Evolutionary conservation across 2,329 filamentous ascomycete genomes (phyloP).

Genomic region (Fusarium algeriense): DNA sequence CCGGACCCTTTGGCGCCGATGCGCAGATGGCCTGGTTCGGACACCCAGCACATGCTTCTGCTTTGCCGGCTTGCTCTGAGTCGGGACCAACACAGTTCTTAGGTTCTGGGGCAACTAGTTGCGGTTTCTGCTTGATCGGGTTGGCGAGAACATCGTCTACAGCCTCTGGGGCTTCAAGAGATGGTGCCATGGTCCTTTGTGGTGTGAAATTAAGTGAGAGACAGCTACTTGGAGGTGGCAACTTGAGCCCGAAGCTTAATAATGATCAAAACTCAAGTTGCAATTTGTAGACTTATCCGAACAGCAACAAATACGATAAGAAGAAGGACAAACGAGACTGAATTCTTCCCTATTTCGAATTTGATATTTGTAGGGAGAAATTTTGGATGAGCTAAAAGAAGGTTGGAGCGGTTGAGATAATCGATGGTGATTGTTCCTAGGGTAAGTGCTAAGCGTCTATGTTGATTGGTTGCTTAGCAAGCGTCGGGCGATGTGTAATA

Average conservation of each 20-base stretch:
- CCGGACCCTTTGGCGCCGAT: slow-evolving; percentile 91
- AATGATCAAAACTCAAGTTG: slow-evolving; percentile 16
- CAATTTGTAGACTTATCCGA: background rate
- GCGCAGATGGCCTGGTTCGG: slow-evolving; percentile 97
- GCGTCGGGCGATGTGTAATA: slow-evolving; percentile 5
- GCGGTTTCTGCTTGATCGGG: slow-evolving; percentile 81
- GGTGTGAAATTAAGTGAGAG: background rate
- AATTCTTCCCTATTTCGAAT: background rate
- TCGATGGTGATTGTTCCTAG: slow-evolving; percentile 19
- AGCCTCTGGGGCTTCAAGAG: slow-evolving; percentile 77
- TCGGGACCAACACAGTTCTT: slow-evolving; percentile 96
- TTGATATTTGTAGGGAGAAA: background rate
- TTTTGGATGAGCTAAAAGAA: background rate
- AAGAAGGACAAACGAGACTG: background rate
- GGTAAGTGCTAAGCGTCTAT: slow-evolving; percentile 39
- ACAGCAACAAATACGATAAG: background rate
- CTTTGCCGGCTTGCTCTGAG: slow-evolving; percentile 75
- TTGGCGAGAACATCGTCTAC: slow-evolving; percentile 79
- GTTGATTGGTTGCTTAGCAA: slow-evolving; percentile 43
- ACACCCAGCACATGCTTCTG: slow-evolving; percentile 92
- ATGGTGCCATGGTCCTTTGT: slow-evolving; percentile 76
- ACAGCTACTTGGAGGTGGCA: slow-evolving; percentile 32
- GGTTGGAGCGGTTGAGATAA: slow-evolving; percentile 2
- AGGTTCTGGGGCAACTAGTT: slow-evolving; percentile 93
- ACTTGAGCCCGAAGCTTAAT: slow-evolving; percentile 39